Evolutionary conservation across 1,284 basidiomycete species (phyloP), one percentile per base, ranked within the genome.

Genomic region (Rhodotorula mucilaginosa): DNA sequence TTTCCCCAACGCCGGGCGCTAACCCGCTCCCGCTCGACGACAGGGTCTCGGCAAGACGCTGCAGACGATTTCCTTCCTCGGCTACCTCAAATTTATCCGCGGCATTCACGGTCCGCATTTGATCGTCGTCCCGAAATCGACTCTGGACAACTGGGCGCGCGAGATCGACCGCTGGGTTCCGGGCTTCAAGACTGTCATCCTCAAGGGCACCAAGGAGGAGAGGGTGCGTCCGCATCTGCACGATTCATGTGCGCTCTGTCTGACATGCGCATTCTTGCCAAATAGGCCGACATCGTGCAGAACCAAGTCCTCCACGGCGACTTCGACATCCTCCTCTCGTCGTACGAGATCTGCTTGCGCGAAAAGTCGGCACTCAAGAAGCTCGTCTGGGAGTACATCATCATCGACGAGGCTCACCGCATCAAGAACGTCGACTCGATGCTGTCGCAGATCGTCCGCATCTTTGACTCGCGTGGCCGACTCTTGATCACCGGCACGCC

Each of bases 361-460:
- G 97, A 99, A 80, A 94, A 95, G 83, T 86, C 88, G 39, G 87
- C 90, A 0, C 86, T 99, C 77, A 94, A 92, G 83, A 97, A 96
- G 82, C 92, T 98, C 79, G 91, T 90, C 0, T 99, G 97, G 85
- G 93, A 97, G 83, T 99, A 99, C 83, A 98, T 99, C 81, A 87
- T 93, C 77, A 99, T 99, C 79, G 96, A 99, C 83, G 97, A 99
- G 83, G 97, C 96, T 1, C 97, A 99, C 80, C 90, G 96, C 52
- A 99, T 99, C 87, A 99, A 99, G 85, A 99, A 99, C 79, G 94
- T 96, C 78, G 93, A 99, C 81, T 97, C 93, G 46, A 90, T 98
- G 78, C 87, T 99, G 18, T 90, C 90, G 23, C 93, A 98, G 82
- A 97, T 99, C 79, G 94, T 99, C 65, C 88, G 96, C 72, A 85